A percentile compares a stretch with the other conserved stretches of the same genome.
These are phyloP conservation scores for Rhynchospora breviuscula DNA, from an alignment of 176 grass and related monocot genomes.

Conservation along the genomic window DNA sequence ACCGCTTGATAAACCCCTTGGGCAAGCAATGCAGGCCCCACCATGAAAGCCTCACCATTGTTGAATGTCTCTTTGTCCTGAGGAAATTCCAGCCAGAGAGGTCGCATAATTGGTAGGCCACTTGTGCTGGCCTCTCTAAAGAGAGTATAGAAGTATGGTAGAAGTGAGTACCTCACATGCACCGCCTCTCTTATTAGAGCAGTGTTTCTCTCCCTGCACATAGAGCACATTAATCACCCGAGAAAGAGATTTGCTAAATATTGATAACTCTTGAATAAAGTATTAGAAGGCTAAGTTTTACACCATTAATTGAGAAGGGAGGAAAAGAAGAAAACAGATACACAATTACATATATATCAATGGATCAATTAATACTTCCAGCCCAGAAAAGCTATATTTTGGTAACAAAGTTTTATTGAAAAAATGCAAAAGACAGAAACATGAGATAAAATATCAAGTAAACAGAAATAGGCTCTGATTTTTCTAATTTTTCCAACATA, in stretches of 20 bases:
- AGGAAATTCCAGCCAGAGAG: conserved; percentile 95
- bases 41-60: conserved; percentile 89
- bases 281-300: neutral
- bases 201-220: conserved; percentile 66
- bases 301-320: neutral
- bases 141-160: conserved; percentile 90
- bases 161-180: conserved; percentile 69
- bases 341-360: neutral
- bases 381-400: neutral
- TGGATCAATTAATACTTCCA: neutral
- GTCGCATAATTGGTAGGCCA: conserved; percentile 89
- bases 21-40: conserved; percentile 61
- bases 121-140: conserved; percentile 83
- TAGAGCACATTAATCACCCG: neutral
- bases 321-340: neutral
- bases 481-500: neutral
- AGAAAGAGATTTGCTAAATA: neutral
- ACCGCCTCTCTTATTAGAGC: conserved; percentile 85
- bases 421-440: neutral
- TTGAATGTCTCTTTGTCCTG: conserved; percentile 88
- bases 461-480: neutral
- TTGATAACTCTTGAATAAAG: neutral
- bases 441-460: neutral
- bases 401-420: neutral
- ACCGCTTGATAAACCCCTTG: conserved; percentile 90